Conservation (phyloP, 345 rosid genomes). For the Boechera stricta region DNA sequence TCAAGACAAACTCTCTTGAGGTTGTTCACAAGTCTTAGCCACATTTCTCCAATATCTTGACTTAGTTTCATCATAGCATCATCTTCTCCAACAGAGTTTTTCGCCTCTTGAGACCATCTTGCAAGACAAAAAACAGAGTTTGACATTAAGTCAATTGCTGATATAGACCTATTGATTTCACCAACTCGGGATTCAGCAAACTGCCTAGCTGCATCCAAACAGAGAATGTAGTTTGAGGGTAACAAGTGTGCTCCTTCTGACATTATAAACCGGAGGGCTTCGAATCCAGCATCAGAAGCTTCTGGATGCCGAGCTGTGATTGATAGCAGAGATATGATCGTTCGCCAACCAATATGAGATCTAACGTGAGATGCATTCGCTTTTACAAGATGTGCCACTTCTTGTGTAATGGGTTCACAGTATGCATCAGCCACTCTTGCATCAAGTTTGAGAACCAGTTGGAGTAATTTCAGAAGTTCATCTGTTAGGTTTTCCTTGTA, state of each 20-base stretch:
- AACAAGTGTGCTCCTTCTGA: slow-evolving; percentile 64
- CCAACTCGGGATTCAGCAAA: slow-evolving; percentile 80
- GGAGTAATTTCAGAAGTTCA: slow-evolving; percentile 73
- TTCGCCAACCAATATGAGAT: slow-evolving; percentile 72
- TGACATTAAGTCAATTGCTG: slow-evolving; percentile 70
- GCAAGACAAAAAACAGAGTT: slow-evolving; percentile 67
- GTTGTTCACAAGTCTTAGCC: slow-evolving; percentile 70
- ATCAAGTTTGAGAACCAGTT: slow-evolving; percentile 77
- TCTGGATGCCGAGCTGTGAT: slow-evolving; percentile 83
- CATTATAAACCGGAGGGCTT: slow-evolving; percentile 67
- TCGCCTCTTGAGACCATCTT: slow-evolving; percentile 73
- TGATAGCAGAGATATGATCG: slow-evolving; percentile 65
- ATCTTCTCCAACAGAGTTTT: slow-evolving; percentile 52
- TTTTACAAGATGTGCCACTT: slow-evolving; percentile 72
- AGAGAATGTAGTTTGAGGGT: slow-evolving; percentile 69
- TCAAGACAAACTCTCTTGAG: slow-evolving; percentile 64
- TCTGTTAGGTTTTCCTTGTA: slow-evolving; percentile 77
- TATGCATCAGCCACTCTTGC: slow-evolving; percentile 80
- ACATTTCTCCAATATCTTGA: slow-evolving; percentile 77
- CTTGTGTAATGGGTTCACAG: slow-evolving; percentile 76
- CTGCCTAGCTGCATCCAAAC: slow-evolving; percentile 78
- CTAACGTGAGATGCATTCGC: slow-evolving; percentile 73
- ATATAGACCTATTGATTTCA: slow-evolving; percentile 57
- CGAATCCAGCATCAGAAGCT: slow-evolving; percentile 75
- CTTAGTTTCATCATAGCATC: slow-evolving; percentile 54